Evolutionary conservation across 192 early-diverging fungal species (phyloP), one percentile per base, ranked within the genome.

Genomic region (Rhizophlyctis rosea): DNA sequence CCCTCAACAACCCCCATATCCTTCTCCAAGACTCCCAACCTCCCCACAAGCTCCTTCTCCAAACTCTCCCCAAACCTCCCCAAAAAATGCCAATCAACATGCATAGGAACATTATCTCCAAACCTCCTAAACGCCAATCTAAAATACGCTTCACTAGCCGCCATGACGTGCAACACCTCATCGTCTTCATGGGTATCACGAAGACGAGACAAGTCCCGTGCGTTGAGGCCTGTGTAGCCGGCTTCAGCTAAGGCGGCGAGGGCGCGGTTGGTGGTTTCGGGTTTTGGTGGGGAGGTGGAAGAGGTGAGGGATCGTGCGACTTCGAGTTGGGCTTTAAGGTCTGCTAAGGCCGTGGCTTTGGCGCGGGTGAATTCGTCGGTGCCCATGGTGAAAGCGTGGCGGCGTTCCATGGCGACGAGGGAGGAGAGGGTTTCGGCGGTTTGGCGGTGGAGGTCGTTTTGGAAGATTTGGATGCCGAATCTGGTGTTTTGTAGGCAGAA

Each of bases 31-130:
- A 78, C 53, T 9, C 73, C 73, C 21, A 78, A 50, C 24, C 63
- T 49, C 7, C 59, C 65, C 2, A 78, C 61, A 24, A 75, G 48
- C 66, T 78, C 76, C 68, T 75, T 75, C 57, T 78, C 76, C 23
- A 78, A 33, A 47, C 60, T 7, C 39, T 73, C 66, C 5, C 64
- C 67, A 67, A 78, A 74, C 50, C 59, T 44, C 28, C 49, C 49
- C 61, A 78, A 30, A 34, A 78, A 78, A 44, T 75, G 72, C 36
- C 52, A 78, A 33, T 78, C 76, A 47, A 78, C 57, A 25, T 51
- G 39, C 73, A 72, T 71, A 5, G 72, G 72, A 0, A 78, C 59
- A n/a, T 60, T 65, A 60, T 78, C 76, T 13, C 62, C 55, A 25
- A 75, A 59, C 33, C 76, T 50, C 24, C 61, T 29, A 34, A 34